Evolutionary conservation across 2,329 filamentous ascomycete species (phyloP), one percentile per base, ranked within the genome.

Genomic region (Aurifilum marmelostoma): DNA sequence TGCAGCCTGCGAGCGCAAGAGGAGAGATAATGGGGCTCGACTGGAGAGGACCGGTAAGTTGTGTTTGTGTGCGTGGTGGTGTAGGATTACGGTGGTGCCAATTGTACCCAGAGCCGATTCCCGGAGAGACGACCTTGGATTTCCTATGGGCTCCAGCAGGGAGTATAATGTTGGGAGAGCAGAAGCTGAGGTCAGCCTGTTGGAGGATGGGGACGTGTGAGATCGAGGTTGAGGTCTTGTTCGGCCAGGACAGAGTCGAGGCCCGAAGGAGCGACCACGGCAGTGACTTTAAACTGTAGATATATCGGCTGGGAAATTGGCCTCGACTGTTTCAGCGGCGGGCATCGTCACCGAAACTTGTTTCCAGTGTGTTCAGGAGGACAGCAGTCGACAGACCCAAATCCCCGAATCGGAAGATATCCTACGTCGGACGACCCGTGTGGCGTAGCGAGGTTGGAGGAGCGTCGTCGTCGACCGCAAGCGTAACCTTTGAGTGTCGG

Each of bases 291-390:
- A 58, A 16, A 64, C 52, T 63, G 47, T 24, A 56, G 27, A 70
- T 59, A 37, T 27, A 58, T 58, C 56, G 66, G 69, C 67, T 66
- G 58, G 43, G 59, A 65, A 47, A 62, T 27, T 41, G 64, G 63
- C 64, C 69, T 67, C 67, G 67, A 67, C 32, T n/a, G 69, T 71
- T 71, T 71, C 67, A 71, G 67, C 65, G 61, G 54, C 34, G 39
- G 63, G 27, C 27, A 41, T 60, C 52, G 67, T 69, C 63, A 71
- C 60, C 47, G 50, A 61, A 64, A 39, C 67, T 66, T 62, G 62
- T 70, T 68, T 68, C 52, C 69, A 70, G 60, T n/a, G 34, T 43
- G 52, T 21, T 54, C 32, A 65, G 64, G 43, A 41, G 41, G 64
- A 41, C 54, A 59, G n/a, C 37, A 39, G 43, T 67, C 47, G 67